Evolutionary conservation across 306 rosid species (phyloP).

Genomic region (Pyrus communis): DNA sequence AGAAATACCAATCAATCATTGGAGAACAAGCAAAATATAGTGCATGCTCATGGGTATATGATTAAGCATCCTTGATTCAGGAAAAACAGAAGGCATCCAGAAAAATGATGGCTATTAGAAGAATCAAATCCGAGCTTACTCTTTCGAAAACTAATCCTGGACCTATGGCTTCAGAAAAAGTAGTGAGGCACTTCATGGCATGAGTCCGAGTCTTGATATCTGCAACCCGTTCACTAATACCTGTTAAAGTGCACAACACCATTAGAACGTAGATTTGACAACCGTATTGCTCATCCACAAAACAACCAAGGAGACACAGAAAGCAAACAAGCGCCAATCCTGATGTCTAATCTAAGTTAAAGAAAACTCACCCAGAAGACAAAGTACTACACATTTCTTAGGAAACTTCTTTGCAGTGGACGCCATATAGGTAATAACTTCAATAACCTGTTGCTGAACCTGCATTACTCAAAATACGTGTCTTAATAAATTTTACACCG

Average conservation of each 20-base stretch:
- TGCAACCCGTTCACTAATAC: constrained; percentile 93
- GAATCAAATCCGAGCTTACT: constrained; percentile 39
- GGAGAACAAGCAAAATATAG: constrained; percentile 5
- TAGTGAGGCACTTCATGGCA: constrained; percentile 92
- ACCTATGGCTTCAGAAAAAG: constrained; percentile 85
- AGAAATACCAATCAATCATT: not conserved
- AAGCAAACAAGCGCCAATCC: not conserved
- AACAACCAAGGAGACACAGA: not conserved
- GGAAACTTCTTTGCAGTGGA: constrained; percentile 70
- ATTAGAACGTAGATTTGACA: not conserved
- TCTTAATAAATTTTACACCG: not conserved
- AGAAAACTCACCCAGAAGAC: constrained; percentile 69
- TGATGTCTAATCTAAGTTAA: not conserved
- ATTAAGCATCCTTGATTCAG: not conserved
- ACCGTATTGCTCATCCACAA: not conserved
- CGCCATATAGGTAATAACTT: constrained; percentile 65
- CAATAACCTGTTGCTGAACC: constrained; percentile 98
- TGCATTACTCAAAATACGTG: constrained; percentile 32
- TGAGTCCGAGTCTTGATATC: constrained; percentile 92
- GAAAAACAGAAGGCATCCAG: not conserved
- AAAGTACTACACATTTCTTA: constrained; percentile 88
- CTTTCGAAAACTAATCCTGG: constrained; percentile 98
- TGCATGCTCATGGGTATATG: not conserved
- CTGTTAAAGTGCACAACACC: constrained; percentile 27
- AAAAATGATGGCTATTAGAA: not conserved